Base-by-base conservation (phyloP, 257 asterid species). In the Nicotiana undulata region DNA sequence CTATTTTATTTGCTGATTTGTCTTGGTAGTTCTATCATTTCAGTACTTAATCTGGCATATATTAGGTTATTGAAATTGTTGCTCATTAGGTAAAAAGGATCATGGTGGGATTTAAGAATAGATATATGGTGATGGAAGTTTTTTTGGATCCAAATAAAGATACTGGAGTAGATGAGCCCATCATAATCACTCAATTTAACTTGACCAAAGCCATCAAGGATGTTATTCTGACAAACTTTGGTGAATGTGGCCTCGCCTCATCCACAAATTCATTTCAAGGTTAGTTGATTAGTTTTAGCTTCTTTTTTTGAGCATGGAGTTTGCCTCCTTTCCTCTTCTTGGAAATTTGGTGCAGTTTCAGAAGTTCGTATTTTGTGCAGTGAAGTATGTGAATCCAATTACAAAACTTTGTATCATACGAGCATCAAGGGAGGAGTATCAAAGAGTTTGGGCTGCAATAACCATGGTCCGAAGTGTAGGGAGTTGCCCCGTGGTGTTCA, bases 71-170 rank as follows among this genome's bases (percentile, higher is more conserved):
- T 46, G 6, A 46, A 44, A 46, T 49, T 65, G 46, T 66, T 13
- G 68, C 20, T n/a, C 40, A 64, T 65, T 83, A 86, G 89, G 82
- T 81, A 85, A 84, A 77, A 51, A 85, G 16, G 78, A 63, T 77
- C 80, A 95, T 95, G 99, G 97, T 95, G 70, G 97, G 92, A 17
- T 95, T 95, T 80, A 92, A 91, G 90, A 95, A 93, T 81, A 88
- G 99, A 84, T 95, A 93, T 88, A 72, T 92, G 91, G 89, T 93
- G 74, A 87, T 92, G 95, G 98, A 92, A 88, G 94, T 95, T 40
- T 88, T 91, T 86, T 26, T 95, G 66, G 97, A 95, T 85, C 99
- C 97, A 22, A 86, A 88, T 78, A 95, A 90, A 86, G 95, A 86
- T 28, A 72, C 82, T 49, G 66, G 85, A 3, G 80, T 82, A 72